These are phyloP conservation scores for Esteya vermicola DNA, from an alignment of 2,329 filamentous ascomycete genomes.

Conservation along the genomic window DNA sequence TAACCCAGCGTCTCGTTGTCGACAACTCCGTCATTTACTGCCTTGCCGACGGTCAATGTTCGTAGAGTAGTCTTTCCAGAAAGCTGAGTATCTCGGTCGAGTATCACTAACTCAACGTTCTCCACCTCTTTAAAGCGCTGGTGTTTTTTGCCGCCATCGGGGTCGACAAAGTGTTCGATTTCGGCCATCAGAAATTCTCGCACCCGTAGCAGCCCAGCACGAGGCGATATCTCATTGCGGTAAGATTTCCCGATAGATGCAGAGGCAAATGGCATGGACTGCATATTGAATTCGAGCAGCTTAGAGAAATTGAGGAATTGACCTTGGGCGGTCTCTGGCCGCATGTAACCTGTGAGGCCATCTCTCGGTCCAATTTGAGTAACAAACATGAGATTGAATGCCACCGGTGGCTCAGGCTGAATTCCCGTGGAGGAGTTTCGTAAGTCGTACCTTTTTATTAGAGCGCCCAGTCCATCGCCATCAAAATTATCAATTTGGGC, in stretches of 20 bases:
- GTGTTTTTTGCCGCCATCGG: constrained; percentile 89
- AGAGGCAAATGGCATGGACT: constrained; percentile 91
- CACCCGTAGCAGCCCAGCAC: constrained; percentile 80
- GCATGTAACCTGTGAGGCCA: constrained; percentile 70
- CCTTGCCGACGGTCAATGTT: constrained; percentile 68
- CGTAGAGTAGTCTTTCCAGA: constrained; percentile 66
- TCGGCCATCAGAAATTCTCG: constrained; percentile 98
- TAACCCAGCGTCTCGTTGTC: constrained; percentile 98
- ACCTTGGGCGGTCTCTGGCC: constrained; percentile 93
- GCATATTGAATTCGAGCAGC: constrained; percentile 90
- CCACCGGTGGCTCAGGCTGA: constrained; percentile 64
- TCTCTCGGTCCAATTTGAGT: constrained; percentile 83
- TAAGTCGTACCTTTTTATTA: constrained; percentile 87
- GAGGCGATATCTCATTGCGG: constrained; percentile 93
- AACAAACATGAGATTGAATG: constrained; percentile 99
- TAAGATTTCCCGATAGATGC: constrained; percentile 97
- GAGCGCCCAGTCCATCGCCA: constrained; percentile 67
- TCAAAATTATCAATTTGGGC: constrained; percentile 93
- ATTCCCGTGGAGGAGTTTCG: constrained; percentile 71
- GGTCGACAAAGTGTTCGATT: constrained; percentile 97
- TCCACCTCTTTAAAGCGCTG: constrained; percentile 74
- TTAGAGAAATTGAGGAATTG: constrained; percentile 94
- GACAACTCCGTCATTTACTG: constrained; percentile 67
- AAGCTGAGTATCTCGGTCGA: constrained; percentile 75
- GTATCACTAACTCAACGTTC: constrained; percentile 66